Evolutionary conservation across 371 early-diverging fungal genomes (phyloP).

Genomic region (Dentiscutata heterogama): DNA sequence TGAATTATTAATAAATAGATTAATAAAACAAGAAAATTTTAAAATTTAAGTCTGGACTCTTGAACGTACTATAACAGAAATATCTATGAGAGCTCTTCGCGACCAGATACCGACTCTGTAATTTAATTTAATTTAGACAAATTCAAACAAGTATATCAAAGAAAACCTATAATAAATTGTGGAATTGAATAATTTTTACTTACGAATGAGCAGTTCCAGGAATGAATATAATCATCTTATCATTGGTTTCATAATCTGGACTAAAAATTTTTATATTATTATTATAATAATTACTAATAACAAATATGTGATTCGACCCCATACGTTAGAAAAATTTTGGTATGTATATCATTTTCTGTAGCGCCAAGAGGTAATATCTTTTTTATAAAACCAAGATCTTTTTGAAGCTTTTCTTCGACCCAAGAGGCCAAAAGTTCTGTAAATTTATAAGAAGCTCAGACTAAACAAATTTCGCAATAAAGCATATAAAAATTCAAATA

Average conservation of each 20-base stretch:
- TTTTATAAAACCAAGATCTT: not conserved
- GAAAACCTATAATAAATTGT: not conserved
- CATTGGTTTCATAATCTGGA: constrained; percentile 39
- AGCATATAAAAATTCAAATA: not conserved
- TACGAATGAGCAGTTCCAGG: constrained; percentile 37
- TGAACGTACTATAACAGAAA: constrained; percentile 12
- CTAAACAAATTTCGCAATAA: not conserved
- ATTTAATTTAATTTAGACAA: not conserved
- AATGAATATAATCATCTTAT: constrained; percentile 40
- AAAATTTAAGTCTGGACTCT: not conserved
- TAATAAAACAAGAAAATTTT: not conserved
- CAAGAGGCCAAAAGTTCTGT: constrained; percentile 6
- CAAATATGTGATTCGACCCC: too few relatives aligned
- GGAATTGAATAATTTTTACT: not conserved
- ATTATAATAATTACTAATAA: not conserved
- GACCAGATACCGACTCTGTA: constrained; percentile 40
- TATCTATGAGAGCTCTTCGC: constrained; percentile 16
- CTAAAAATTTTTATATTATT: constrained; percentile 5
- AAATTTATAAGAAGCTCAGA: not conserved
- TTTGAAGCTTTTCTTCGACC: constrained; percentile 14
- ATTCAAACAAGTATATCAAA: not conserved
- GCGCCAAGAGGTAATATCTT: constrained; percentile 20
- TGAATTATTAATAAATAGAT: not conserved
- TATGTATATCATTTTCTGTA: constrained; percentile 12
- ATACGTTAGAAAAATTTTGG: constrained; percentile 35